Conservation (phyloP, 2,329 filamentous ascomycete genomes). For the Alternaria atra region DNA sequence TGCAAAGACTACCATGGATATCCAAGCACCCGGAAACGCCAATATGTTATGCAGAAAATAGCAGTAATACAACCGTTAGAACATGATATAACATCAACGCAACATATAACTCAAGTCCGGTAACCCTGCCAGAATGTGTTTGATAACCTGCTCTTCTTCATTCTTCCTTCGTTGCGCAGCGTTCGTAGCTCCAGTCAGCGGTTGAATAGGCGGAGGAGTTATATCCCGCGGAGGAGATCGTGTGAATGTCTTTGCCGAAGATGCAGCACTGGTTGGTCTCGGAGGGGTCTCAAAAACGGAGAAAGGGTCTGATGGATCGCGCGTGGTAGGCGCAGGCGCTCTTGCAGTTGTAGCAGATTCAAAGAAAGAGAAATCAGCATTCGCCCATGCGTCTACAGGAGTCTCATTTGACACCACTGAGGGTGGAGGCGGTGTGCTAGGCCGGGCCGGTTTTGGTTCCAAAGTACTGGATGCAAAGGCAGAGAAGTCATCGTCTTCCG, state of each 20-base stretch:
- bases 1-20: not conserved
- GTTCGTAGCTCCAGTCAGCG: constrained; percentile 37
- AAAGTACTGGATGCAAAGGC: constrained; percentile 2
- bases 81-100: not conserved
- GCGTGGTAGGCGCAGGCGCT: constrained; percentile 6
- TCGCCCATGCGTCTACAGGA: constrained; percentile 22
- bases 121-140: constrained; percentile 35
- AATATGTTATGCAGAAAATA: not conserved
- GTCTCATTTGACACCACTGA: constrained; percentile 2
- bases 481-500: constrained; percentile 11
- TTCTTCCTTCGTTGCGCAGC: constrained; percentile 35
- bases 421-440: constrained; percentile 17
- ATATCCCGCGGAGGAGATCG: constrained; percentile 29
- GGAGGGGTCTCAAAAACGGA: constrained; percentile 38
- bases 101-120: constrained; percentile 50
- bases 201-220: constrained; percentile 30
- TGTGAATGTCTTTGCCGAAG: constrained; percentile 25
- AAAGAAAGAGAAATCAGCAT: constrained; percentile 41
- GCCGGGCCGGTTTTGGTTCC: not conserved
- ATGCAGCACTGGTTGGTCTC: constrained; percentile 13
- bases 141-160: constrained; percentile 42
- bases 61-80: not conserved
- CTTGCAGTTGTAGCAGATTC: constrained; percentile 29
- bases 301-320: constrained; percentile 30
- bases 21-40: constrained; percentile 4